These are phyloP conservation scores for Tranzscheliella williamsii DNA, from an alignment of 1,284 basidiomycete species.

Conservation along the genomic window DNA sequence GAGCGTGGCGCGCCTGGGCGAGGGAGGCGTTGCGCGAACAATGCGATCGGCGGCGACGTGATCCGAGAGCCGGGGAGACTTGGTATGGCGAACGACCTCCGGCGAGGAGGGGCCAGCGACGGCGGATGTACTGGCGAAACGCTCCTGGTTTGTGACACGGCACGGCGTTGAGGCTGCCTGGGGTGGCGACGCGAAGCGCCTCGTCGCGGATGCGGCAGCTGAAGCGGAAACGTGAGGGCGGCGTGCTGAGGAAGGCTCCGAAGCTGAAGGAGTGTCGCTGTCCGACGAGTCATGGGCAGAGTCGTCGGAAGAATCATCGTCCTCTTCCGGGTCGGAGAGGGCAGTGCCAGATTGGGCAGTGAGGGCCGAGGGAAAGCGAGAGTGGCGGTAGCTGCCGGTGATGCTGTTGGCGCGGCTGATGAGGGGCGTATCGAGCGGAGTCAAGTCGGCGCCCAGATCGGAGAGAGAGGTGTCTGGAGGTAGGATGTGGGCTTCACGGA, in stretches of 20 bases:
- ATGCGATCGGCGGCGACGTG: slow-evolving; percentile 25
- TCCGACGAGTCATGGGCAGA: slow-evolving; percentile 32
- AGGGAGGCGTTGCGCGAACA: slow-evolving; percentile 9
- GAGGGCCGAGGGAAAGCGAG: slow-evolving; percentile 7
- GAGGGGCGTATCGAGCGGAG: slow-evolving; percentile 41
- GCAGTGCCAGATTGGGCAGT: slow-evolving; percentile 9
- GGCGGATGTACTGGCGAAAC: slow-evolving; percentile 3
- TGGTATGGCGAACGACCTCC: no score
- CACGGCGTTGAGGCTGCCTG: no score
- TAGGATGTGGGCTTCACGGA: slow-evolving; percentile 65
- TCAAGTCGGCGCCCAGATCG: slow-evolving; percentile 42
- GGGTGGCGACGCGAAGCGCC: slow-evolving; percentile 2
- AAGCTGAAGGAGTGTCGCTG: slow-evolving; percentile 12
- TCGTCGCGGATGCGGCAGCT: slow-evolving; percentile 7
- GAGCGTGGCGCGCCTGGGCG: slow-evolving; percentile 19
- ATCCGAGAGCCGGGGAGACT: slow-evolving; percentile 8
- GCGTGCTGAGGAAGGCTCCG: no score
- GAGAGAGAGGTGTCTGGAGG: slow-evolving; percentile 47
- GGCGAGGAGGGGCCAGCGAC: slow-evolving; percentile 3
- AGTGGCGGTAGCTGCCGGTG: slow-evolving; percentile 30
- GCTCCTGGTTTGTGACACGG: no score
- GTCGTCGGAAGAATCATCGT: slow-evolving; percentile 14
- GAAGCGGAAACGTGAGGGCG: no score
- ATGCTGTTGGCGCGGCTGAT: slow-evolving; percentile 46
- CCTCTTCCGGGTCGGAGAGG: slow-evolving; percentile 42